Evolutionary conservation across 2,329 filamentous ascomycete species (phyloP).

Genomic region (Aspergillus sp.): DNA sequence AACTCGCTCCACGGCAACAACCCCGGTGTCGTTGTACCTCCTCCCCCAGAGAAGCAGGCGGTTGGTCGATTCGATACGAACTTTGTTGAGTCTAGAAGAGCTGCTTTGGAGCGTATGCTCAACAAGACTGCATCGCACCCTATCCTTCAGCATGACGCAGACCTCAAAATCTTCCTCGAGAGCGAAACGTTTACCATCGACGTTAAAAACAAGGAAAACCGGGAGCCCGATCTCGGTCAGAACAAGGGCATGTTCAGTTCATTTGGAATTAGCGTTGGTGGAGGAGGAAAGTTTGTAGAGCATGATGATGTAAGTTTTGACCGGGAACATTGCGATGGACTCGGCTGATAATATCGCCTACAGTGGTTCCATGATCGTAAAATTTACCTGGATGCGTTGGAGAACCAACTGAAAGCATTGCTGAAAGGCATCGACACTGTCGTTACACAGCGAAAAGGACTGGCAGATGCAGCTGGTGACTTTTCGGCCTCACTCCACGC

Average conservation of each 20-base stretch:
- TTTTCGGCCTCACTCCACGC: slow-evolving; percentile 92
- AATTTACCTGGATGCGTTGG: slow-evolving; percentile 88
- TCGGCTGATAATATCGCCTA: not conserved
- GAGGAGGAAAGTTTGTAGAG: slow-evolving; percentile 84
- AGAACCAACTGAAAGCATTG: slow-evolving; percentile 83
- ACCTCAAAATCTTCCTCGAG: slow-evolving; percentile 94
- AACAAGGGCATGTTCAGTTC: slow-evolving; percentile 91
- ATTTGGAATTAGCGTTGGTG: slow-evolving; percentile 72
- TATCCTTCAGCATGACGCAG: slow-evolving; percentile 84
- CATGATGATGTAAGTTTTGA: slow-evolving; percentile 75
- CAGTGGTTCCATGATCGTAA: slow-evolving; percentile 97
- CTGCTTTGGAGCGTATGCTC: slow-evolving; percentile 92
- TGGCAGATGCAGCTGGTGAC: slow-evolving; percentile 88
- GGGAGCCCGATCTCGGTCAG: slow-evolving; percentile 78
- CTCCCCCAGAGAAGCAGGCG: slow-evolving; percentile 95
- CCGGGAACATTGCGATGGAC: not conserved
- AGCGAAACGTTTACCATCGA: slow-evolving; percentile 95
- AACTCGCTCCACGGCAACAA: slow-evolving; percentile 91
- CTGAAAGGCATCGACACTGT: slow-evolving; percentile 93
- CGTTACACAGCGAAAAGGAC: slow-evolving; percentile 83
- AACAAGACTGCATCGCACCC: slow-evolving; percentile 92
- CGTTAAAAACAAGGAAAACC: slow-evolving; percentile 94
- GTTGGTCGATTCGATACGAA: slow-evolving; percentile 94
- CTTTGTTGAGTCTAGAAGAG: slow-evolving; percentile 88
- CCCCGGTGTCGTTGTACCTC: slow-evolving; percentile 89